A percentile compares a stretch with the other conserved stretches of the same genome.
These are phyloP conservation scores for Mycena vitilis DNA, from an alignment of 768 basidiomycete species.

Conservation along the genomic window DNA sequence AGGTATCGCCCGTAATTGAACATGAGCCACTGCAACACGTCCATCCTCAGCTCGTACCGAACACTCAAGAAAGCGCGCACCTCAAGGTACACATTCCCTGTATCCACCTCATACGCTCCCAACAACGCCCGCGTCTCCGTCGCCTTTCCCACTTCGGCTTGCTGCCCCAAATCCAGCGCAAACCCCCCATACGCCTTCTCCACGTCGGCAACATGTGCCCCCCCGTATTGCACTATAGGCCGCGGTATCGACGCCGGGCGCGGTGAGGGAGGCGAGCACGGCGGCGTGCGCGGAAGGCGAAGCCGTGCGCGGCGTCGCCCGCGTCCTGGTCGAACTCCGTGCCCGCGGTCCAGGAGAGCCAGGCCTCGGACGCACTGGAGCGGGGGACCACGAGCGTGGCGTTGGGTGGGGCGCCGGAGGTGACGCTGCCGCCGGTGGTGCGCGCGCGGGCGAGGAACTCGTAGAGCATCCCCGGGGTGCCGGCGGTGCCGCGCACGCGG, in stretches of 20 bases:
- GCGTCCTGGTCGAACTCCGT: slow-evolving; percentile 76
- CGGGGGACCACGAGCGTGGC: slow-evolving; percentile 58
- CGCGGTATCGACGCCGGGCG: slow-evolving; percentile 36
- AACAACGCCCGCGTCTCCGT: slow-evolving; percentile 64
- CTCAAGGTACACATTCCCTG: slow-evolving; percentile 74
- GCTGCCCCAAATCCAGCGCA: slow-evolving; percentile 69
- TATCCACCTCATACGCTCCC: slow-evolving; percentile 61
- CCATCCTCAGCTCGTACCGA: not conserved
- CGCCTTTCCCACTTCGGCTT: slow-evolving; percentile 60
- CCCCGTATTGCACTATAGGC: slow-evolving; percentile 55
- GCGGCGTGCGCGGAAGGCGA: slow-evolving; percentile 67
- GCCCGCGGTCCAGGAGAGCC: slow-evolving; percentile 80
- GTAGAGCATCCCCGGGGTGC: slow-evolving; percentile 74
- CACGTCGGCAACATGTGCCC: slow-evolving; percentile 66
- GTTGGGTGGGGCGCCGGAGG: slow-evolving; percentile 52
- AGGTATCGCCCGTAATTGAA: slow-evolving; percentile 82
- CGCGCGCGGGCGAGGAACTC: slow-evolving; percentile 68
- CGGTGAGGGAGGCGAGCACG: slow-evolving; percentile 54
- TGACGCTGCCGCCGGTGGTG: slow-evolving; percentile 45
- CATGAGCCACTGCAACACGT: slow-evolving; percentile 58
- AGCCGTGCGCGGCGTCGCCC: slow-evolving; percentile 64
- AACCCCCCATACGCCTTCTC: slow-evolving; percentile 58
- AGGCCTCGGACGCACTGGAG: slow-evolving; percentile 62
- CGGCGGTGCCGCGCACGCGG: slow-evolving; percentile 61
- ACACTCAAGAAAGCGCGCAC: not conserved